Evolutionary conservation across 345 rosid genomes (phyloP).

Genomic region (Lepidium sativum): DNA sequence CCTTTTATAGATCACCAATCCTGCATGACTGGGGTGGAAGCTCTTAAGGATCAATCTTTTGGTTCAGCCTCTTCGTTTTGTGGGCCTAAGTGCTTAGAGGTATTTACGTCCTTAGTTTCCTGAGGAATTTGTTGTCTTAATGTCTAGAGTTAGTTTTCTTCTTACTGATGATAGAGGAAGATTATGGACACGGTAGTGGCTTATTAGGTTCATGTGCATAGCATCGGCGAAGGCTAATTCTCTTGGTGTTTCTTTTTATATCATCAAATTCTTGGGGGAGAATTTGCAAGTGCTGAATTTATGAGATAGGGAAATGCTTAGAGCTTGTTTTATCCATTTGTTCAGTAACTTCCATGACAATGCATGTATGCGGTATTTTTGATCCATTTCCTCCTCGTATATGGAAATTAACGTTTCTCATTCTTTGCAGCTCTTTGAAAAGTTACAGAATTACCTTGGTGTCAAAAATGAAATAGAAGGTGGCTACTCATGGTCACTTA

Average conservation of each 20-base stretch:
- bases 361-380: background rate
- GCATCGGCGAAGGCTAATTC: background rate
- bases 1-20: slow-evolving; percentile 56
- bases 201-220: background rate
- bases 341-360: background rate
- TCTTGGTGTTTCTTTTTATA: background rate
- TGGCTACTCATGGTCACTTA: slow-evolving; percentile 32
- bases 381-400: background rate
- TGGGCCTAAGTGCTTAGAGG: slow-evolving; percentile 75
- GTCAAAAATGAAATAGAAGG: slow-evolving; percentile 23
- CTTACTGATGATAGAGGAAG: background rate
- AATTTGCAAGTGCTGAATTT: background rate
- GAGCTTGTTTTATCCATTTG: slow-evolving; percentile 3
- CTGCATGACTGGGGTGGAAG: slow-evolving; percentile 48
- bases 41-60: slow-evolving; percentile 28
- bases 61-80: slow-evolving; percentile 47
- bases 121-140: background rate
- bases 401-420: too few species aligned
- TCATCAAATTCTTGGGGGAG: background rate
- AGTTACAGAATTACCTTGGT: slow-evolving; percentile 67
- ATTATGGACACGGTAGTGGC: background rate
- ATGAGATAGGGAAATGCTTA: background rate
- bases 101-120: slow-evolving; percentile 20
- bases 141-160: background rate
- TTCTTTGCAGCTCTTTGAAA: slow-evolving; percentile 55